Base-by-base conservation (phyloP, 2,329 filamentous ascomycete species). In the Fusarium duplospermum region DNA sequence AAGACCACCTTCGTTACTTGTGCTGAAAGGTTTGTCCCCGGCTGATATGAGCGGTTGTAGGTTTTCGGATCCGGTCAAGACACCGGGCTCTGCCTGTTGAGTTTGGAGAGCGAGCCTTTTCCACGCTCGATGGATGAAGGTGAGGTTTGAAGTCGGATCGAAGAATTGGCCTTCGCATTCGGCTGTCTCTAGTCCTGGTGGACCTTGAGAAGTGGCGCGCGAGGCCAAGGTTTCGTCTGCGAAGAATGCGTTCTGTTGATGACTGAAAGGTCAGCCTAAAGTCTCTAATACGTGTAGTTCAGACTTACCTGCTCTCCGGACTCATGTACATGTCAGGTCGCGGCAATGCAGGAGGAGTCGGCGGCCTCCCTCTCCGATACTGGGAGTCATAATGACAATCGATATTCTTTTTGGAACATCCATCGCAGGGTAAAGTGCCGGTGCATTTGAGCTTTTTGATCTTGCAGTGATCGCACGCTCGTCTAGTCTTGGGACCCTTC, bases 71-170 rank as follows among this genome's bases (percentile, higher is more conserved):
- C 71, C 71, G 38, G 64, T 73, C 40, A 62, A 61, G 11, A 68
- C 61, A 14, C 71, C 70, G 4, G 74, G 71, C 8, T 73, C 69
- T 10, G 76, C 78, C 4, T 81, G 81, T 13, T 78, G 79, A 1
- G 60, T 65, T 24, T 77, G 76, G 4, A 56, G 57, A 1, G 74
- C 71, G 16, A 90, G 80, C 4, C 88, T 82, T 62, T 85, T 84
- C 84, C 87, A 88, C 3, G 88, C 88, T 4, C 88, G 83, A 33
- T 88, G 86, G 2, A 90, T 82, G 67, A 90, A 90, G 1, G 87
- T 87, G 4, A 90, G 81, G 0, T 87, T 87, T 0, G 88, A 90
- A 0, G 88, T 86, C 16, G 86, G 85, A 11, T 89, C 88, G n/a
- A 89, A 83, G 70, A 88, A 88, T 61, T 90, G 87, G 2, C 87